phyloP scores from a whole-genome alignment of 2,329 filamentous ascomycete species.

The Curvularia hawaiiensis region DNA sequence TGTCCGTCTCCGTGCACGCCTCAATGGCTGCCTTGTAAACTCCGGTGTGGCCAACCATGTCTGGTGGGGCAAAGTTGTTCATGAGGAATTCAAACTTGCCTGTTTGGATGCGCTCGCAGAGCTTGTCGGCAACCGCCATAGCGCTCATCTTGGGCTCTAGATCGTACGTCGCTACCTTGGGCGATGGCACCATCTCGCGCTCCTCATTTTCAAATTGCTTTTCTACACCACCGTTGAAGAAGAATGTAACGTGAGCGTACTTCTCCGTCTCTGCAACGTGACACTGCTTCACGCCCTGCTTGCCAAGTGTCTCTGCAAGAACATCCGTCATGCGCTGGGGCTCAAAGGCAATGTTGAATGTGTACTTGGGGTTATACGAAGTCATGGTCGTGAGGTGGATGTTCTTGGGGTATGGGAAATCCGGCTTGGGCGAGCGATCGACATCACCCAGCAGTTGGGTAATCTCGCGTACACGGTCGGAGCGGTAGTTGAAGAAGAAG shows the following conservation, averaged over 20 bases:
- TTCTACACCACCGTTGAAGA: slow-evolving; percentile 99
- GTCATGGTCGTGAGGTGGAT: slow-evolving; percentile 94
- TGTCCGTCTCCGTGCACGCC: slow-evolving; percentile 85
- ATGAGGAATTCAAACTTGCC: slow-evolving; percentile 94
- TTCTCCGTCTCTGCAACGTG: slow-evolving; percentile 99
- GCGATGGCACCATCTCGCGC: slow-evolving; percentile 92
- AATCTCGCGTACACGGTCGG: slow-evolving; percentile 94
- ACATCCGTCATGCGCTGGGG: slow-evolving; percentile 98
- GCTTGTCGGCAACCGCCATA: slow-evolving; percentile 85
- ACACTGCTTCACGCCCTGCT: slow-evolving; percentile 88
- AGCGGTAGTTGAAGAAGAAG: slow-evolving; percentile 99
- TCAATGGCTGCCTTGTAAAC: slow-evolving; percentile 93
- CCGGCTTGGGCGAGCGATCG: slow-evolving; percentile 86
- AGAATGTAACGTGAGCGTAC: slow-evolving; percentile 99
- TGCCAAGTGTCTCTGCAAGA: slow-evolving; percentile 94
- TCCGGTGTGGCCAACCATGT: slow-evolving; percentile 99
- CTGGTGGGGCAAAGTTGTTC: slow-evolving; percentile 99
- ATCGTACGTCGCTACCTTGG: slow-evolving; percentile 96
- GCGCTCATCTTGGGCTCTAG: slow-evolving; percentile 95
- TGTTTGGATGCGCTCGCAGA: slow-evolving; percentile 83
- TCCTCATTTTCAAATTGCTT: slow-evolving; percentile 92
- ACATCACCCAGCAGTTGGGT: slow-evolving; percentile 91
- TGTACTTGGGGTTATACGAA: slow-evolving; percentile 94
- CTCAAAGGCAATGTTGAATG: slow-evolving; percentile 89
- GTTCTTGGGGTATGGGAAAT: slow-evolving; percentile 94